A percentile compares a stretch with the other conserved stretches of the same genome.
phyloP scores from a whole-genome alignment of 805 yeast species.

The Saccharomycopsis sp. region DNA sequence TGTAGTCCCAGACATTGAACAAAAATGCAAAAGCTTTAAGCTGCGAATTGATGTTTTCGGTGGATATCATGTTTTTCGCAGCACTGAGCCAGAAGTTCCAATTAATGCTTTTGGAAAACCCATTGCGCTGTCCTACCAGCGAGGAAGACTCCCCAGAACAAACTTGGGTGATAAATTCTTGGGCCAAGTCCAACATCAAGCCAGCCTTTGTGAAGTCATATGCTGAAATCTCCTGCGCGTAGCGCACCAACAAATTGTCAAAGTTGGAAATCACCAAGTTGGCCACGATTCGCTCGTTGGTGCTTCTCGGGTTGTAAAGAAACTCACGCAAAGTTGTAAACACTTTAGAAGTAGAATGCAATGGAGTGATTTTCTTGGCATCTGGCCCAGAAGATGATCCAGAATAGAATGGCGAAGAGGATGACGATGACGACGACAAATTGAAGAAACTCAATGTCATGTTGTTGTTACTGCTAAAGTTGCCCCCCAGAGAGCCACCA shows the following conservation, averaged over 20 bases:
- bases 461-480: conserved; percentile 8
- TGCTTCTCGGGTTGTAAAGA: conserved; percentile 26
- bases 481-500: not conserved
- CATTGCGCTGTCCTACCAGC: conserved; percentile 31
- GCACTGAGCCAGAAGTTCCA: conserved; percentile 76
- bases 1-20: conserved; percentile 65
- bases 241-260: conserved; percentile 30
- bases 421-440: conserved; percentile 6
- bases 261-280: conserved; percentile 23
- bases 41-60: conserved; percentile 54
- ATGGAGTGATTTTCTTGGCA: conserved; percentile 11
- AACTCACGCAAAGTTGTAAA: conserved; percentile 32
- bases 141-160: conserved; percentile 27
- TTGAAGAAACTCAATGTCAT: conserved; percentile 18
- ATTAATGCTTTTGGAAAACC: conserved; percentile 31
- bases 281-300: conserved; percentile 24
- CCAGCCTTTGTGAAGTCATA: conserved; percentile 34
- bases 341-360: conserved; percentile 26
- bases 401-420: too few species aligned
- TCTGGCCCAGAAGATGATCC: conserved; percentile 2
- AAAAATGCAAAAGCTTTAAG: conserved; percentile 55
- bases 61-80: conserved; percentile 45
- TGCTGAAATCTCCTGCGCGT: conserved; percentile 31
- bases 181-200: conserved; percentile 32
- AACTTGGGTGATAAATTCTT: conserved; percentile 27